phyloP scores from a whole-genome alignment of 2,329 filamentous ascomycete species.

The Cladosporium phlei region DNA sequence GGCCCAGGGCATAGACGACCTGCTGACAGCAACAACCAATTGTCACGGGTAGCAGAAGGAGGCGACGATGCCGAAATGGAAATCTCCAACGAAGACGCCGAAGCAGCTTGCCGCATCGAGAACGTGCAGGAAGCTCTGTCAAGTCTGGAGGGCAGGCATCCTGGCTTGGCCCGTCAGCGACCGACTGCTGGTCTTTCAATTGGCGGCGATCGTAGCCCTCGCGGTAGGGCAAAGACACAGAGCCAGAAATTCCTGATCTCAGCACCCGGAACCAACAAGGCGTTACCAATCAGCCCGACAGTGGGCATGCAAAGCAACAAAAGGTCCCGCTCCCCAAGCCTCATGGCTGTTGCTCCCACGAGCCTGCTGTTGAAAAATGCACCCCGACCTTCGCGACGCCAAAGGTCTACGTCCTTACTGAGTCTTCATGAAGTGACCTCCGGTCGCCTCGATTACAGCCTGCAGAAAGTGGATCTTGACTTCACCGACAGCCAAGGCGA shows the following conservation, averaged over 20 bases:
- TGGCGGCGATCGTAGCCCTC: background rate
- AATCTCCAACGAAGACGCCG: slow-evolving; percentile 2
- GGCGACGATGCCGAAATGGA: background rate
- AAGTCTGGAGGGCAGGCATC: background rate
- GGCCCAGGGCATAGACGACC: background rate
- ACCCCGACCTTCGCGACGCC: background rate
- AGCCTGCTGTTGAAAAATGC: background rate
- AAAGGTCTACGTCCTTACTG: background rate
- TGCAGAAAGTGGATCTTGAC: slow-evolving; percentile 36
- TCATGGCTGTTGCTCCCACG: background rate
- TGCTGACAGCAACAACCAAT: background rate
- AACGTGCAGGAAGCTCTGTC: background rate
- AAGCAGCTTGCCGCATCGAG: slow-evolving; percentile 2
- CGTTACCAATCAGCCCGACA: slow-evolving; percentile 19
- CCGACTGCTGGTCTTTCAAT: background rate
- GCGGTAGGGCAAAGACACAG: background rate
- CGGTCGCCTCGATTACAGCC: slow-evolving; percentile 16
- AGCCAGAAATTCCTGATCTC: background rate
- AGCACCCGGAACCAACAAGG: background rate
- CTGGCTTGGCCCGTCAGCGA: background rate
- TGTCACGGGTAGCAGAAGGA: background rate
- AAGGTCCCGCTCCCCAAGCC: slow-evolving; percentile 45
- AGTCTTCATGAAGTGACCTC: slow-evolving; percentile 3
- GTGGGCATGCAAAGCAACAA: slow-evolving; percentile 40
- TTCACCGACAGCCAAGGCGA: slow-evolving; percentile 60